Percentiles rank a stretch among this genome's conserved stretches.
Conservation (phyloP, 768 basidiomycete species). For the Suillus discolor region DNA sequence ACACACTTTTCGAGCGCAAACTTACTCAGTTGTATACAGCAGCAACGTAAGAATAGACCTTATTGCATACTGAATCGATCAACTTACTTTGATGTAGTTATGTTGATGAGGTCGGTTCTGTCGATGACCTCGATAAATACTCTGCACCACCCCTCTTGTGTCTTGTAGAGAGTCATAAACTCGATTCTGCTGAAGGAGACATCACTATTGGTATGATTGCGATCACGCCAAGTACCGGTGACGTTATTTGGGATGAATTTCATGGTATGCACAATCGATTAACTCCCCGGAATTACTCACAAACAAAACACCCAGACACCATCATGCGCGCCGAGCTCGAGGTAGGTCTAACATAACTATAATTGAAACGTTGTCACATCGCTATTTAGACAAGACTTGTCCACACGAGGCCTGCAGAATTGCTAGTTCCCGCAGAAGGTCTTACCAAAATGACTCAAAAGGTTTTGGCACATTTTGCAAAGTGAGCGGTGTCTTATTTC, state of each 20-base stretch:
- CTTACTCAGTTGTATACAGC: conserved; percentile 83
- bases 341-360: conserved; percentile 40
- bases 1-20: conserved; percentile 71
- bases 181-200: conserved; percentile 25
- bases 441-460: conserved; percentile 74
- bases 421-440: conserved; percentile 63
- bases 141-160: conserved; percentile 72
- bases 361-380: conserved; percentile 9
- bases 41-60: conserved; percentile 63
- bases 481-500: conserved; percentile 41
- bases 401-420: conserved; percentile 81
- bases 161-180: conserved; percentile 53
- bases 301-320: conserved; percentile 51
- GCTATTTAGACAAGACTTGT: conserved; percentile 74
- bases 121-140: conserved; percentile 59
- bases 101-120: conserved; percentile 77
- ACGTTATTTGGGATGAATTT: conserved; percentile 93
- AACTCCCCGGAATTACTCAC: conserved; percentile 6
- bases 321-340: conserved; percentile 89
- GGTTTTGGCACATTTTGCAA: conserved; percentile 71
- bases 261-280: conserved; percentile 50
- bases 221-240: conserved; percentile 86
- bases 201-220: conserved; percentile 72
- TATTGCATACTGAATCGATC: conserved; percentile 8
- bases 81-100: conserved; percentile 51